Evolutionary conservation across 352 stramenopile species (phyloP), one percentile per base, ranked within the genome.

Genomic region (Elongisporangium anandrum): DNA sequence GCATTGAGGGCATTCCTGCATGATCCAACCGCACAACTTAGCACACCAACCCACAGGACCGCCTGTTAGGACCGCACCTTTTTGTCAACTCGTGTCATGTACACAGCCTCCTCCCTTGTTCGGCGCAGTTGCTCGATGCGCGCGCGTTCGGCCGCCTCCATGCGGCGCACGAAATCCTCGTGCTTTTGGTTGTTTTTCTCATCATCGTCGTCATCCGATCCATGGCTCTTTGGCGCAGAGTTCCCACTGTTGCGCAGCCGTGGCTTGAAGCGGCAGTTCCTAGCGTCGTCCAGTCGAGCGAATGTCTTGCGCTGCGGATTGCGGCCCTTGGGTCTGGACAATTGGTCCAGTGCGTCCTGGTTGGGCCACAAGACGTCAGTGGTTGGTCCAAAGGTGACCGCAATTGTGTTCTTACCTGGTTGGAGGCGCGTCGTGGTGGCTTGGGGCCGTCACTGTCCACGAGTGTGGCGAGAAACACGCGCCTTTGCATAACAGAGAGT

Each of bases 141-240:
- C 24, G 79, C 81, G 50, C 79, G 70, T 59, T 92, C 81, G 8
- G 79, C 64, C 29, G 82, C 82, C 48, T 92, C 82, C 76, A 90
- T 90, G 22, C 79, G 82, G 0, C 80, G 78, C 50, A 92, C 70
- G 52, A 92, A 88, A 56, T 88, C 81, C 49, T 88, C 72, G 23
- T 75, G 1, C 71, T 66, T 49, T 58, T 57, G 48, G 58, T 66
- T 63, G 57, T 58, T 65, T 54, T 61, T 62, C 50, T 50, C 68
- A 19, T 66, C 68, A 20, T 66, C 58, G 0, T 85, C 73, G 5
- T 86, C 70, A 47, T 88, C 79, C 17, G 74, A 77, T 12, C 83
- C 70, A 50, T 75, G 65, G 21, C 47, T 50, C 41, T 47, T 41
- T 0, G 26, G 17, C 17, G 65, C 60, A 13, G 61, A 59, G 26